A percentile compares a stretch with the other conserved stretches of the same genome.
Conservation (phyloP, 495 filamentous ascomycete genomes). For the Elasticomyces elasticus region DNA sequence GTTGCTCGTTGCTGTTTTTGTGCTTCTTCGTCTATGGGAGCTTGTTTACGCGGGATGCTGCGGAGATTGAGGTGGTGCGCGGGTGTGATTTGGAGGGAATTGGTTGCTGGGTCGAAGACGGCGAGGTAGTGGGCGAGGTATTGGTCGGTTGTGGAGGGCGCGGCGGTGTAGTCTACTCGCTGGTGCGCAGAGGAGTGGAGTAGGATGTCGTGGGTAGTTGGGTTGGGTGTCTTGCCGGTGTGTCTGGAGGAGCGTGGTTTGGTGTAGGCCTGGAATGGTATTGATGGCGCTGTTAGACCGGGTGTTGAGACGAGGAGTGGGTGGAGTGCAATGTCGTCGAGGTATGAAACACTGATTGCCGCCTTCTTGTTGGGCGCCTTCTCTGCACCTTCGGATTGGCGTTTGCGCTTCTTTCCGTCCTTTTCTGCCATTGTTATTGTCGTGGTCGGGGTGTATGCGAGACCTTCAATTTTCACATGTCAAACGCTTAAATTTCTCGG, state of each 20-base stretch:
- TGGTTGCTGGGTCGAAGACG: conserved; percentile 64
- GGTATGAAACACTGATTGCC: conserved; percentile 1
- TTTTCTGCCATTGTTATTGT: neutral
- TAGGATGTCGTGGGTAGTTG: conserved; percentile 51
- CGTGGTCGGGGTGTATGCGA: too few relatives aligned
- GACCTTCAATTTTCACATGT: too few relatives aligned
- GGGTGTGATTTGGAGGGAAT: conserved; percentile 62
- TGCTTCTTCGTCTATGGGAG: conserved; percentile 31
- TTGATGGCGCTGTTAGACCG: conserved; percentile 6
- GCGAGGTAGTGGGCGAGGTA: conserved; percentile 78
- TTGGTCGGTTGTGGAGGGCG: conserved; percentile 48
- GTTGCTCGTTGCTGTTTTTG: conserved; percentile 37
- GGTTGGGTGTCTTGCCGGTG: neutral
- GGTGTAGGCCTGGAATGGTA: conserved; percentile 14
- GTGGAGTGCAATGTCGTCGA: neutral
- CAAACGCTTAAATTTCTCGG: too few relatives aligned
- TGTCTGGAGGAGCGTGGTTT: conserved; percentile 21
- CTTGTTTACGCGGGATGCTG: conserved; percentile 20
- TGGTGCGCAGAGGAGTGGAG: conserved; percentile 67
- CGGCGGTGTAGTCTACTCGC: conserved; percentile 52
- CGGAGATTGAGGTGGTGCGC: conserved; percentile 64
- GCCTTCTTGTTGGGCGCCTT: conserved; percentile 8
- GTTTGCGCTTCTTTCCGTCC: conserved; percentile 13
- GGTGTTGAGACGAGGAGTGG: conserved; percentile 11
- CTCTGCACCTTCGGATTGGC: conserved; percentile 9